Evolutionary conservation across 2,329 filamentous ascomycete species (phyloP).

Genomic region (Cephalotrichum gorgonifer): DNA sequence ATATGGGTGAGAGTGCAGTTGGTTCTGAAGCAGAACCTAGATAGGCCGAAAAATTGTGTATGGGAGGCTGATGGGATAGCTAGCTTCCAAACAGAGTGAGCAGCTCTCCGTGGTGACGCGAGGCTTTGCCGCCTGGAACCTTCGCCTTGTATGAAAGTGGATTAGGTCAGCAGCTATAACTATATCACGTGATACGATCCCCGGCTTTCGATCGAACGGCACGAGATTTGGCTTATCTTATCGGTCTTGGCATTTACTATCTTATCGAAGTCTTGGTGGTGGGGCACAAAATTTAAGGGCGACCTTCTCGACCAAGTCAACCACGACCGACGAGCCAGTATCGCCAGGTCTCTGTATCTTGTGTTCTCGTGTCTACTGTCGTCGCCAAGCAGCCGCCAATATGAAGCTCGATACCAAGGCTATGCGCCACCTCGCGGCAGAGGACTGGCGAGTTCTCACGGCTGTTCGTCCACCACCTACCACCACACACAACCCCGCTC

Average conservation of each 20-base stretch:
- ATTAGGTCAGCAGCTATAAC: constrained; percentile 1
- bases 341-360: background rate
- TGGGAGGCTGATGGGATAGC: constrained; percentile 4
- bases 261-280: constrained; percentile 1
- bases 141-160: constrained; percentile 3
- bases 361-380: background rate
- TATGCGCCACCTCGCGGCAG: constrained; percentile 80
- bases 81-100: constrained; percentile 6
- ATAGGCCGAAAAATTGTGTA: background rate
- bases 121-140: constrained; percentile 23
- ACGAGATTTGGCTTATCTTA: background rate
- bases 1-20: background rate
- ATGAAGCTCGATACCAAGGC: constrained; percentile 97
- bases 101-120: constrained; percentile 18
- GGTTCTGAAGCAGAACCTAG: background rate
- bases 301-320: background rate
- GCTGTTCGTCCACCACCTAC: constrained; percentile 51
- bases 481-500: constrained; percentile 13
- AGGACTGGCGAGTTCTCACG: constrained; percentile 92
- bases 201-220: background rate
- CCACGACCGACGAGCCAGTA: background rate
- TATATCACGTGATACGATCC: background rate
- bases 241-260: background rate
- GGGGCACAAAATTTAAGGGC: constrained; percentile 2
- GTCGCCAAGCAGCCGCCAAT: background rate